Base-by-base conservation (phyloP, 2,329 filamentous ascomycete species). In the Colletotrichum sp. region DNA sequence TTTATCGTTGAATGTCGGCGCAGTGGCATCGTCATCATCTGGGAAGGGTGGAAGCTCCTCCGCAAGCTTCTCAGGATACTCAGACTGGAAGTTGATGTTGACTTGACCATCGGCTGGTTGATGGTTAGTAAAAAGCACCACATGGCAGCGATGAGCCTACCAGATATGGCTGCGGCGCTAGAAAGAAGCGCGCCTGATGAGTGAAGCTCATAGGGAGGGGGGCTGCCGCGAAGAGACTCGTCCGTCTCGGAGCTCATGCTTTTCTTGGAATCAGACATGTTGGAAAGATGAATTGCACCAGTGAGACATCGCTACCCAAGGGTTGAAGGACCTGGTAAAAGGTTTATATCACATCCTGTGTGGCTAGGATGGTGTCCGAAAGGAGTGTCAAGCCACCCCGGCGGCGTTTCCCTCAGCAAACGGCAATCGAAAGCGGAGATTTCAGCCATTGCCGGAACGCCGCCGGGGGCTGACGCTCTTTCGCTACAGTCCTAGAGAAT, bases 131-230 rank as follows among this genome's bases (percentile, higher is more conserved):
- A 3, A 0, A 2, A 6, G 18, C 39, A 43, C 39, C 18, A 6
- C 39, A n/a, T 36, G 18, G 18, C 8, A 36, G 7, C 10, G 6
- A 12, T 7, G 16, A 12, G 7, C 58, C 9, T 32, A 62, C 60
- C 15, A 7, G 60, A 62, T 62, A 62, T 62, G 27, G 64, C n/a
- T 22, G 52, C n/a, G 4, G 36, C 60, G 30, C 74, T 74, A 18
- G 70, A 72, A 5, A 70, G 52, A 6, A 76, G 48, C 3, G 48
- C n/a, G 15, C 74, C 74, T 5, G 70, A 64, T 12, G 70, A 76
- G 30, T 70, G 74, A 34, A 74, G 28, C 52, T 76, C 74, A 25
- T 73, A 72, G 0, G 70, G 64, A 12, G 70, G 66, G 5, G 74
- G 60, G 25, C 16, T 25, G 13, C 48, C n/a, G 25, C 25, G 36